These are phyloP conservation scores for Fusarium sp. DNA, from an alignment of 2,329 filamentous ascomycete genomes.

Conservation along the genomic window DNA sequence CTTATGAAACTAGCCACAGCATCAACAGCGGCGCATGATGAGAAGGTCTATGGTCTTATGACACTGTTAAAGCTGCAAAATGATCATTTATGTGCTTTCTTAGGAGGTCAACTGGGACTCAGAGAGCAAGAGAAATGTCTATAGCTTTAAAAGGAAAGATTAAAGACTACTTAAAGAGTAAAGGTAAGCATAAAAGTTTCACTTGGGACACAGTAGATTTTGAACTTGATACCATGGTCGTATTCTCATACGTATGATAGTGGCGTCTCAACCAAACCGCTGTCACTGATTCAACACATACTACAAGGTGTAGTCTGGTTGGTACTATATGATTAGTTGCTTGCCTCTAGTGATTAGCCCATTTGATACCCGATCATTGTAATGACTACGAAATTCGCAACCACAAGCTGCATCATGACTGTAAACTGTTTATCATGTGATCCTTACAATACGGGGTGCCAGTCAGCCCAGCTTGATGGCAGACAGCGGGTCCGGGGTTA, in stretches of 20 bases:
- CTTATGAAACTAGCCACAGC: not conserved
- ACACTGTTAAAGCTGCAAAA: not conserved
- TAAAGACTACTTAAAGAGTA: not conserved
- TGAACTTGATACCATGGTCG: too few species aligned
- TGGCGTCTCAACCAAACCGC: not conserved
- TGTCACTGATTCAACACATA: not conserved
- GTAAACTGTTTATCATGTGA: not conserved
- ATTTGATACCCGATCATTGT: not conserved
- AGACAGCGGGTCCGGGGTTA: conserved; percentile 28
- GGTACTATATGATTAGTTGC: not conserved
- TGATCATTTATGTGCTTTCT: not conserved
- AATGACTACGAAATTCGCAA: not conserved
- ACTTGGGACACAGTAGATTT: too few species aligned
- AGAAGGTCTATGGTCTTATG: not conserved
- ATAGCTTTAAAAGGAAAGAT: not conserved
- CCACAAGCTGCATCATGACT: not conserved
- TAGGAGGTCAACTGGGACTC: not conserved
- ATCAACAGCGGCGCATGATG: not conserved
- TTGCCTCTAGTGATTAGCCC: not conserved
- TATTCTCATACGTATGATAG: not conserved
- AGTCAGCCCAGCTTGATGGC: conserved; percentile 12
- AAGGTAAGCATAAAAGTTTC: not conserved
- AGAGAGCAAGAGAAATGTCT: not conserved
- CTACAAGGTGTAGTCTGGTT: not conserved
- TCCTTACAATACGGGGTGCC: not conserved